Conservation (phyloP, 2,329 filamentous ascomycete genomes). For the Hypocreales sp. region DNA sequence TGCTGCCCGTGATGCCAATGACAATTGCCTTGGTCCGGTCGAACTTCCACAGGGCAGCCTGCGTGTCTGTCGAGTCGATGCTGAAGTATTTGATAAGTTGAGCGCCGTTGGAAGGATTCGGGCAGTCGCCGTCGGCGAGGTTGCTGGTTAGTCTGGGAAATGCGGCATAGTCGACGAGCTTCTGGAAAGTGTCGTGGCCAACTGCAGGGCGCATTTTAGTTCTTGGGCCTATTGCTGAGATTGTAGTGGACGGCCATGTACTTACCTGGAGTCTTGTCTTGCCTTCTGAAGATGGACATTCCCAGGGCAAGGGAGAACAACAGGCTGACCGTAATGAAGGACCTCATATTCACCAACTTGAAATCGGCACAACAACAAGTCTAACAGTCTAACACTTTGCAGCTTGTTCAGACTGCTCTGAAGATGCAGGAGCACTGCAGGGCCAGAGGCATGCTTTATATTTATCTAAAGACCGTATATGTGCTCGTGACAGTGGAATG, state of each 20-base stretch:
- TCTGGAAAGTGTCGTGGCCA: neutral
- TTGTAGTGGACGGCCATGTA: too few species aligned
- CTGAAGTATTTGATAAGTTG: neutral
- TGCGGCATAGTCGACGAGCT: neutral
- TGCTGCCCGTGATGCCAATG: neutral
- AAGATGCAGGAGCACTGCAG: too few species aligned
- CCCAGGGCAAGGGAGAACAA: neutral
- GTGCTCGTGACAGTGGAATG: too few species aligned
- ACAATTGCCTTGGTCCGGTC: neutral
- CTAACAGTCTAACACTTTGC: too few species aligned
- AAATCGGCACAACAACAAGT: too few species aligned
- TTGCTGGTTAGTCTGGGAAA: neutral
- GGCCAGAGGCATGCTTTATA: too few species aligned
- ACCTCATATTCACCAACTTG: conserved; percentile 55
- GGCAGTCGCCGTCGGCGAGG: neutral
- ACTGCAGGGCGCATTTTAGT: too few species aligned
- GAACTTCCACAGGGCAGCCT: neutral
- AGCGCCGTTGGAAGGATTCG: neutral
- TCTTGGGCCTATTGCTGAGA: too few species aligned
- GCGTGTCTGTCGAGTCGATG: neutral
- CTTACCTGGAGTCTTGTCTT: neutral
- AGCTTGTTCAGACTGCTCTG: too few species aligned
- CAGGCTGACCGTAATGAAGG: conserved; percentile 9
- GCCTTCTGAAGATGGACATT: neutral
- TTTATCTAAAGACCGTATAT: too few species aligned